Conservation (phyloP, 2,329 filamentous ascomycete genomes). For the Grosmannia penicillata region DNA sequence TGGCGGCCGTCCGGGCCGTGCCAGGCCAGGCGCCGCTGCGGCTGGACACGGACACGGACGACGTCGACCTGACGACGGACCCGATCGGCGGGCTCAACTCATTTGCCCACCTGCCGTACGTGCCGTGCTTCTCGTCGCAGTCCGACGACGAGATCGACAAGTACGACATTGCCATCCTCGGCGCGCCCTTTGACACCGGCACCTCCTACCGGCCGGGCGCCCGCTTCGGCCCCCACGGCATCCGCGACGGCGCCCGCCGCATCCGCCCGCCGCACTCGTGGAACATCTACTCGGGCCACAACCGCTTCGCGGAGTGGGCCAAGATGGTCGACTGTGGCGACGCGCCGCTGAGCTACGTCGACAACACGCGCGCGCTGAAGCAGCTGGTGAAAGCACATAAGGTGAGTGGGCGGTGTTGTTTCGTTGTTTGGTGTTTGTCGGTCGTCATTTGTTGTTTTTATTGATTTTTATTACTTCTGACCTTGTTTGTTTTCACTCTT, state of each 20-base stretch:
- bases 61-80: constrained; percentile 23
- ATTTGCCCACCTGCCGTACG: constrained; percentile 45
- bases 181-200: constrained; percentile 34
- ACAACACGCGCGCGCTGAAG: constrained; percentile 57
- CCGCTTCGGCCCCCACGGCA: constrained; percentile 15
- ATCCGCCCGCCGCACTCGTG: constrained; percentile 10
- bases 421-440: no score
- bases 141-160: constrained; percentile 30
- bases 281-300: constrained; percentile 24
- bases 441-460: no score
- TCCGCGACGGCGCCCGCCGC: constrained; percentile 14
- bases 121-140: constrained; percentile 33
- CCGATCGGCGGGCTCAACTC: constrained; percentile 43
- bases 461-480: no score
- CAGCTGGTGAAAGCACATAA: constrained; percentile 59
- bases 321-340: constrained; percentile 67
- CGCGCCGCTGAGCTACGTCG: constrained; percentile 61
- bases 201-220: constrained; percentile 13
- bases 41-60: background rate
- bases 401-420: constrained; percentile 20
- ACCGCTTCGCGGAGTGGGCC: constrained; percentile 60
- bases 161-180: constrained; percentile 44
- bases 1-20: constrained; percentile 2
- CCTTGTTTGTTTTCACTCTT: no score
- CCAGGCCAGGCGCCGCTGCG: background rate